phyloP scores from a whole-genome alignment of 208 protist species.

The Leishmania gerbilli region DNA sequence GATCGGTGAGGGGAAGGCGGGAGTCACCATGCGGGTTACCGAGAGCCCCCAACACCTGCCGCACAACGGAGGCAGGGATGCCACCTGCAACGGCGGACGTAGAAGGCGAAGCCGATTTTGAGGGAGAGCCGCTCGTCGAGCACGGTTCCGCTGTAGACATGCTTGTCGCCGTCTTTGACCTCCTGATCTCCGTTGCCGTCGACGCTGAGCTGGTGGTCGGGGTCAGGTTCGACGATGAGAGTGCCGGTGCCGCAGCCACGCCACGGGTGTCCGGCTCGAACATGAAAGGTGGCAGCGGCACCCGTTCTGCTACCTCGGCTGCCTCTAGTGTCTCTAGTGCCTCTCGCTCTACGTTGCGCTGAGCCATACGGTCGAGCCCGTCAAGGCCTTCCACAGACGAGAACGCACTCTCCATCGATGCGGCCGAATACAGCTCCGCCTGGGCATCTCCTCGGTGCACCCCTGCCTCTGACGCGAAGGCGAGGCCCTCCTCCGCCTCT shows the following conservation, averaged over 20 bases:
- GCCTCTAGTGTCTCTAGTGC: constrained; percentile 35
- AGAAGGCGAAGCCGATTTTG: neutral
- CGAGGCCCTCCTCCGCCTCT: constrained; percentile 1
- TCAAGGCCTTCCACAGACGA: constrained; percentile 38
- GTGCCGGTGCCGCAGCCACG: neutral
- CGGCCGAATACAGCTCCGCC: constrained; percentile 27
- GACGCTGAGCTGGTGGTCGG: neutral
- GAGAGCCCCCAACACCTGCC: constrained; percentile 31
- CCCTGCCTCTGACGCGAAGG: neutral
- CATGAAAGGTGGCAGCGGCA: constrained; percentile 68
- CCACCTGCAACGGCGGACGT: neutral
- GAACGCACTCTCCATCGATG: constrained; percentile 43
- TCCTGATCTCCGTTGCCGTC: neutral
- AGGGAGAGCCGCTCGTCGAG: neutral
- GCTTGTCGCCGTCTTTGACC: neutral
- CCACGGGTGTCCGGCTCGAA: constrained; percentile 9
- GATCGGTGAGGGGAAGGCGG: constrained; percentile 54
- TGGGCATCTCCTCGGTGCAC: neutral
- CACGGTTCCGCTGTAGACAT: neutral
- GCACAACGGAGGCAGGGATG: constrained; percentile 22
- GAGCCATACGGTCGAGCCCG: constrained; percentile 41
- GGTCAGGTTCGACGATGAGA: neutral
- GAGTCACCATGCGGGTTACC: constrained; percentile 53
- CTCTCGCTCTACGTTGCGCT: constrained; percentile 38
- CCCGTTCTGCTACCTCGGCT: constrained; percentile 34